A percentile compares a stretch with the other conserved stretches of the same genome.
Evolutionary conservation across 768 basidiomycete species (phyloP).

Genomic region (Russula earlei): DNA sequence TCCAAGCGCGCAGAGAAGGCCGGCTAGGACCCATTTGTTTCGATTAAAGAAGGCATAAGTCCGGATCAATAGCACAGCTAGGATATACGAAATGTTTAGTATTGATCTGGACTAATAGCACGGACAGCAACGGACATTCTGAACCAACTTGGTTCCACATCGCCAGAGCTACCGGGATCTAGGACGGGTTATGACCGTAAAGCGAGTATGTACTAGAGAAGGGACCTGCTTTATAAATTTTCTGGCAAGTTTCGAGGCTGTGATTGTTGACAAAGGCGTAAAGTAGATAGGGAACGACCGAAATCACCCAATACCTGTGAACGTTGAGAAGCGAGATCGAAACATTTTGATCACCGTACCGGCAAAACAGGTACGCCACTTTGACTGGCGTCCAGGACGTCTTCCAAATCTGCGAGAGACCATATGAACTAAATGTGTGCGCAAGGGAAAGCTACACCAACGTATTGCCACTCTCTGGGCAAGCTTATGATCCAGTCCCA

Average conservation of each 20-base stretch:
- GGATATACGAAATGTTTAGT: conserved; percentile 5
- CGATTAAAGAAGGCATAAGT: conserved; percentile 84
- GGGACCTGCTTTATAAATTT: conserved; percentile 51
- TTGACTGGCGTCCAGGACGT: conserved; percentile 81
- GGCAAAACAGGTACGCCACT: conserved; percentile 74
- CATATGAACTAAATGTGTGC: conserved; percentile 1
- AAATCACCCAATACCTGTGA: conserved; percentile 72
- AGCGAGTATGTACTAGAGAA: neutral
- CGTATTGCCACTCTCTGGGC: conserved; percentile 70
- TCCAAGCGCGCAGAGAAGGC: conserved; percentile 54
- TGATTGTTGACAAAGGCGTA: conserved; percentile 72
- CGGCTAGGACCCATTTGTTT: conserved; percentile 55
- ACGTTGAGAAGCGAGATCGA: neutral
- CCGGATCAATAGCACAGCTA: conserved; percentile 71
- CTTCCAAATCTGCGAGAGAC: conserved; percentile 58
- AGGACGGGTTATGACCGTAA: neutral
- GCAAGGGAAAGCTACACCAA: conserved; percentile 28
- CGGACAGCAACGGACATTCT: conserved; percentile 41
- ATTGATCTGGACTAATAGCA: neutral
- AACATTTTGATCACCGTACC: conserved; percentile 35
- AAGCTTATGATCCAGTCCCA: conserved; percentile 83
- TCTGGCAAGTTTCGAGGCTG: conserved; percentile 49
- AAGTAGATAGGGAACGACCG: conserved; percentile 67
- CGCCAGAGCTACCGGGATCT: conserved; percentile 75
- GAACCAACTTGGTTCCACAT: conserved; percentile 87